Evolutionary conservation across 2,329 filamentous ascomycete genomes (phyloP).

Genomic region (Knufia petricola): DNA sequence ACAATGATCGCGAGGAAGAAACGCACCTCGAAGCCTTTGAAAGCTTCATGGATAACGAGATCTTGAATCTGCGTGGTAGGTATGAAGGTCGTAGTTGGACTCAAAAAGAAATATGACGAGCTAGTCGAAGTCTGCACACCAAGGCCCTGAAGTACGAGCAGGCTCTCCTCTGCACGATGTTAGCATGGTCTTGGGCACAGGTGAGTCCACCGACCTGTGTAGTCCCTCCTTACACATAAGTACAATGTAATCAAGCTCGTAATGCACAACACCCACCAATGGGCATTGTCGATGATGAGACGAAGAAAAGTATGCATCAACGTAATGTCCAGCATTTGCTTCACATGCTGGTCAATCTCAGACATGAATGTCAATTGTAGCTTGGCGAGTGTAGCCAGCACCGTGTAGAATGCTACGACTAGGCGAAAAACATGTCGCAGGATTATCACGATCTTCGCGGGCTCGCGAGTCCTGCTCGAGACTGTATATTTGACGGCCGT

Average conservation of each 20-base stretch:
- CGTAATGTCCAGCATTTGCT: conserved; percentile 25
- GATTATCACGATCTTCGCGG: conserved; percentile 36
- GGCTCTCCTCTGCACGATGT: conserved; percentile 60
- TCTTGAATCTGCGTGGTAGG: conserved; percentile 88
- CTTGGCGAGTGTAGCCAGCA: conserved; percentile 30
- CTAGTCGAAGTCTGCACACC: conserved; percentile 80
- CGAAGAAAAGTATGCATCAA: conserved; percentile 24
- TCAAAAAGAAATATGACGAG: conserved; percentile 56
- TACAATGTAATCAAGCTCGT: conserved; percentile 34
- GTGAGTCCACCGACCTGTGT: conserved; percentile 37
- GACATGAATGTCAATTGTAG: conserved; percentile 25
- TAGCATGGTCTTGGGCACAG: conserved; percentile 30
- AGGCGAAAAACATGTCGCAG: conserved; percentile 38
- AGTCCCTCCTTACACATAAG: conserved; percentile 38
- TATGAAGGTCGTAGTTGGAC: conserved; percentile 62
- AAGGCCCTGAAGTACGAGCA: conserved; percentile 78
- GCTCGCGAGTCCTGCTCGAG: conserved; percentile 56
- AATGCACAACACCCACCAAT: conserved; percentile 35
- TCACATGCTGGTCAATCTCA: conserved; percentile 24
- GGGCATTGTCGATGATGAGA: conserved; percentile 28
- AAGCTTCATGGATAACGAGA: conserved; percentile 90
- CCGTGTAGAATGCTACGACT: conserved; percentile 33
- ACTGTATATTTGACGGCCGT: conserved; percentile 91
- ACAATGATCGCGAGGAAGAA: conserved; percentile 88
- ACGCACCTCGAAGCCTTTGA: conserved; percentile 78